These are phyloP conservation scores for Ceratobasidium sp. DNA, from an alignment of 1,284 basidiomycete genomes.

Conservation along the genomic window DNA sequence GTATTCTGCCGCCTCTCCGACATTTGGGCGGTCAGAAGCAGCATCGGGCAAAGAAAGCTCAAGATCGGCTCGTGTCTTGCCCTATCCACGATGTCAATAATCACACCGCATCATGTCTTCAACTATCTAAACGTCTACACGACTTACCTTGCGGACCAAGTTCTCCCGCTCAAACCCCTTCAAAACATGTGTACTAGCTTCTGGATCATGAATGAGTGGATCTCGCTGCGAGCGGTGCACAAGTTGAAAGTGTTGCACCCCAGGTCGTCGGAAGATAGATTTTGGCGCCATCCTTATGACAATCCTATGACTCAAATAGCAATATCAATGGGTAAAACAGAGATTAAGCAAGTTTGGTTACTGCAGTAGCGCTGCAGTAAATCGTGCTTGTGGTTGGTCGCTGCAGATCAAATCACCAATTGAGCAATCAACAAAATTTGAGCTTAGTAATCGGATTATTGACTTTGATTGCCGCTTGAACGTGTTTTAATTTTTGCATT, in stretches of 20 bases:
- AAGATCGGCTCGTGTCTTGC: constrained; percentile 79
- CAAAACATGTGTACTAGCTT: constrained; percentile 88
- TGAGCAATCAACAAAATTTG: constrained; percentile 22
- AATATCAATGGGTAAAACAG: not conserved
- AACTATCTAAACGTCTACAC: not conserved
- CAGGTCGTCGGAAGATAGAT: constrained; percentile 90
- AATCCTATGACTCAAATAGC: not conserved
- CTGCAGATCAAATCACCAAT: constrained; percentile 21
- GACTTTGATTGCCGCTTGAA: not conserved
- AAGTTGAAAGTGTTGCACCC: constrained; percentile 93
- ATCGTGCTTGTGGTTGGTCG: constrained; percentile 4
- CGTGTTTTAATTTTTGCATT: not conserved
- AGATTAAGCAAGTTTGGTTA: not conserved
- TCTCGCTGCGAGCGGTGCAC: constrained; percentile 97
- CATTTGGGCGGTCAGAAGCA: constrained; percentile 66
- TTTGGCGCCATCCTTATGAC: constrained; percentile 59
- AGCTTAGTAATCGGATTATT: constrained; percentile 20
- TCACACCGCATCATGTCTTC: constrained; percentile 1
- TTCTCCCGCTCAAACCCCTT: constrained; percentile 83
- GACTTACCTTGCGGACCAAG: constrained; percentile 66
- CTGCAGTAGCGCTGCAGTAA: not conserved
- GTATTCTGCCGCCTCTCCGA: constrained; percentile 90
- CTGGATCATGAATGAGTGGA: constrained; percentile 93
- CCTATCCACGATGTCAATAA: constrained; percentile 58
- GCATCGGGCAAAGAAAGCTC: constrained; percentile 63